phyloP scores from a whole-genome alignment of 257 asterid genomes.

The Galeopsis tetrahit region DNA sequence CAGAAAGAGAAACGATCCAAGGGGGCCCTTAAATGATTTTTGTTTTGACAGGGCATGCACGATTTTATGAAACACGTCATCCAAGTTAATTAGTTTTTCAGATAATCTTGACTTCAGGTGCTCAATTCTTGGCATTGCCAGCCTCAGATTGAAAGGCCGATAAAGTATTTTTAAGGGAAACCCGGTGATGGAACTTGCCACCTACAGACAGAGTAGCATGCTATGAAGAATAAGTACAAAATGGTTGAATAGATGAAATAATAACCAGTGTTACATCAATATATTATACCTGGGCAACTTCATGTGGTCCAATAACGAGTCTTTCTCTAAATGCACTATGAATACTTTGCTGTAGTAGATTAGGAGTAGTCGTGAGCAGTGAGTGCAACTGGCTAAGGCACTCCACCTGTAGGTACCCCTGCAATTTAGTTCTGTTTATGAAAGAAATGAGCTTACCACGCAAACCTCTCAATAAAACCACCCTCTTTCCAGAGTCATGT shows the following conservation, averaged over 20 bases:
- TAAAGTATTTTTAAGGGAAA: constrained; percentile 1
- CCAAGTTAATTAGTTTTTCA: constrained; percentile 12
- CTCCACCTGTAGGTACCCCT: not conserved
- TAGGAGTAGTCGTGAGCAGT: not conserved
- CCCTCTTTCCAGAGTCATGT: constrained; percentile 10
- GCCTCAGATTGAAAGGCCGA: constrained; percentile 19
- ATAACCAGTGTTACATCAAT: not conserved
- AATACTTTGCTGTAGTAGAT: constrained; percentile 8
- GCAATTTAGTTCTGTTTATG: not conserved
- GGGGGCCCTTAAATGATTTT: constrained; percentile 5
- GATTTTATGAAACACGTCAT: constrained; percentile 18
- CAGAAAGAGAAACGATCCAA: constrained; percentile 30
- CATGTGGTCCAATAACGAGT: constrained; percentile 21
- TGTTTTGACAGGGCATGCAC: constrained; percentile 19
- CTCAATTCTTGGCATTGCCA: constrained; percentile 8
- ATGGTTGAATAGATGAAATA: not conserved
- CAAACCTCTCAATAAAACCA: not conserved
- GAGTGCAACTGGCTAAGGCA: constrained; percentile 1
- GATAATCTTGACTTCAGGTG: constrained; percentile 25
- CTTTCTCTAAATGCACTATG: constrained; percentile 14
- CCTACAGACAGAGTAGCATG: constrained; percentile 18
- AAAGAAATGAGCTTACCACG: constrained; percentile 2
- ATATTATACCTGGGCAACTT: constrained; percentile 3
- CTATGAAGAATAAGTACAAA: not conserved
- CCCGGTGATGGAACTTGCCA: constrained; percentile 14